Conservation (phyloP, 2,329 filamentous ascomycete species). For the Fusarium brachygibbosum region DNA sequence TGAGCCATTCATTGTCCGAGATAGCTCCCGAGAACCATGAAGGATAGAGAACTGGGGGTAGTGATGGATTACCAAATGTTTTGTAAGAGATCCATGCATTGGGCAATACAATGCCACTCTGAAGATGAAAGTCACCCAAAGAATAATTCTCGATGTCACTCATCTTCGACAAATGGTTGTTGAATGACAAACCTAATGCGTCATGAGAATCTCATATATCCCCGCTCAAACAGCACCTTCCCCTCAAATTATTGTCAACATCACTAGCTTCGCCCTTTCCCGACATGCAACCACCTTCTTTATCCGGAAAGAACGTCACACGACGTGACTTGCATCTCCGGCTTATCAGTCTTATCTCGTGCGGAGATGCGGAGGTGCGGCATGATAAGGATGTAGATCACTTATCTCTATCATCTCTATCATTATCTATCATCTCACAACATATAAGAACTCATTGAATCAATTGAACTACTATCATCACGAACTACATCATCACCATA, state of each 20-base stretch:
- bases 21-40: slow-evolving; percentile 77
- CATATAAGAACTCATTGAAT: neutral
- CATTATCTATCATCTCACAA: neutral
- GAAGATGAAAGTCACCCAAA: slow-evolving; percentile 76
- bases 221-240: neutral
- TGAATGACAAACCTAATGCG: neutral
- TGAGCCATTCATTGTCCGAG: slow-evolving; percentile 80
- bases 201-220: slow-evolving; percentile 18
- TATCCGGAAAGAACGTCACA: slow-evolving; percentile 33
- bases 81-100: slow-evolving; percentile 81
- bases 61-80: slow-evolving; percentile 74
- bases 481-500: too few relatives aligned
- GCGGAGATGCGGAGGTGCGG: slow-evolving; percentile 26
- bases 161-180: slow-evolving; percentile 16
- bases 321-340: slow-evolving; percentile 15
- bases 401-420: neutral
- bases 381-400: slow-evolving; percentile 12
- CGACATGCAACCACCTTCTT: slow-evolving; percentile 32
- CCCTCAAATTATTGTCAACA: neutral
- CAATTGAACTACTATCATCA: too few relatives aligned
- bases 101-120: slow-evolving; percentile 72
- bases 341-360: slow-evolving; percentile 38
- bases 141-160: slow-evolving; percentile 56
- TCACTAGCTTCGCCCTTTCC: slow-evolving; percentile 34
- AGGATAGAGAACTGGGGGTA: slow-evolving; percentile 80